Percentiles rank a stretch among this genome's conserved stretches.
These are phyloP conservation scores for Alternaria sp. DNA, from an alignment of 2,329 filamentous ascomycete species.

Conservation along the genomic window DNA sequence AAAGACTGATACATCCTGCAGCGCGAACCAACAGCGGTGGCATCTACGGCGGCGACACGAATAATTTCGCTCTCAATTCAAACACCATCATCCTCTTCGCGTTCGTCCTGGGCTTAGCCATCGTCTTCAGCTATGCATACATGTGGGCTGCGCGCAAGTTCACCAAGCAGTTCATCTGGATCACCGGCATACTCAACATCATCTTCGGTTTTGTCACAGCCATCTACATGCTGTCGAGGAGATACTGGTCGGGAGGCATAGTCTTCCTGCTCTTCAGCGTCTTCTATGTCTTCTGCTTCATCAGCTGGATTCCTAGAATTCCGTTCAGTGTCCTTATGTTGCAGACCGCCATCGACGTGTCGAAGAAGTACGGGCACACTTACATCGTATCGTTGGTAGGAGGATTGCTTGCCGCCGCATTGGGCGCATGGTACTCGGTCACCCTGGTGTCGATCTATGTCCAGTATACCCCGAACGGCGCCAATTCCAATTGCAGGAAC, in stretches of 20 bases:
- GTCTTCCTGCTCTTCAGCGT: constrained; percentile 84
- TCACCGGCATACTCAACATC: constrained; percentile 71
- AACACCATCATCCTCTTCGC: constrained; percentile 88
- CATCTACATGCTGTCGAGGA: constrained; percentile 80
- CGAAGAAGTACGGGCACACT: constrained; percentile 83
- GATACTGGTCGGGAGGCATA: constrained; percentile 84
- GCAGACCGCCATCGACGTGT: constrained; percentile 83
- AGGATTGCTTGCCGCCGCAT: constrained; percentile 76
- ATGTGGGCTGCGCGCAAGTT: constrained; percentile 78
- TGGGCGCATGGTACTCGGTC: constrained; percentile 85
- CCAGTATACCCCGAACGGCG: constrained; percentile 73
- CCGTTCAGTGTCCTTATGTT: constrained; percentile 93
- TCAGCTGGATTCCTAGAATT: constrained; percentile 85
- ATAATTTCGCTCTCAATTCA: constrained; percentile 75
- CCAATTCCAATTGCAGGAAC: constrained; percentile 64
- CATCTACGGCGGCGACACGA: constrained; percentile 71
- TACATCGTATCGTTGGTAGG: constrained; percentile 87
- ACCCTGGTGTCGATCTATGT: constrained; percentile 88
- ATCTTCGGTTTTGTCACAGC: constrained; percentile 84
- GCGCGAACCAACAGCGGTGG: constrained; percentile 71
- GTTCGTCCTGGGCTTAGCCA: constrained; percentile 76
- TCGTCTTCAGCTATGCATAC: constrained; percentile 79
- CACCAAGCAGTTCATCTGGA: constrained; percentile 91
- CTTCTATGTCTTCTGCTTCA: constrained; percentile 83
- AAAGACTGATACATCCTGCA: constrained; percentile 21